Evolutionary conservation across 2,329 filamentous ascomycete genomes (phyloP).

Genomic region (Alternaria viburni): DNA sequence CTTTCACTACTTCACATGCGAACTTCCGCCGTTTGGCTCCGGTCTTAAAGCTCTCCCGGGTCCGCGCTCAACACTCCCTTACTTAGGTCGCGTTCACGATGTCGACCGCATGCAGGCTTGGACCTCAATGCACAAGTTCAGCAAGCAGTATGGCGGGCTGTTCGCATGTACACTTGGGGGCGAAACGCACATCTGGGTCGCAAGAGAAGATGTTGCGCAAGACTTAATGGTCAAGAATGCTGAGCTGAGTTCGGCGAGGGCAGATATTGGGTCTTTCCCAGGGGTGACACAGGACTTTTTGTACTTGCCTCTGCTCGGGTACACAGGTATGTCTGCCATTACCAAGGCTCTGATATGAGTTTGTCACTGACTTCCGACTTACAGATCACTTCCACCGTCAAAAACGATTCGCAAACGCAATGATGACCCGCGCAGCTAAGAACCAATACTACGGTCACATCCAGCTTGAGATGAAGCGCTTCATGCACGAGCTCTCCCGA

Average conservation of each 20-base stretch:
- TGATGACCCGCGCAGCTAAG: background rate
- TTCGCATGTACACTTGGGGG: background rate
- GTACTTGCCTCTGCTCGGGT: background rate
- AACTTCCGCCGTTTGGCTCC: background rate
- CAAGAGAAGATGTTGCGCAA: background rate
- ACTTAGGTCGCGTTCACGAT: background rate
- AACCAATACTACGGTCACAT: background rate
- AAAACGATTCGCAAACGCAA: background rate
- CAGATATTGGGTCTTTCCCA: background rate
- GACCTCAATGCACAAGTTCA: background rate
- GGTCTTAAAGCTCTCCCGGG: background rate
- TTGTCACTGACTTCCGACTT: background rate
- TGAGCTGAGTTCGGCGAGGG: background rate
- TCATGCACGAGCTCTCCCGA: background rate
- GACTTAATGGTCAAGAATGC: background rate
- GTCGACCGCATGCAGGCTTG: background rate
- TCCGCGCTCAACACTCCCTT: background rate
- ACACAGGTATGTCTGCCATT: background rate
- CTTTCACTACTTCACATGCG: background rate
- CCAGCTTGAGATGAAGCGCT: background rate
- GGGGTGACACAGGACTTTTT: background rate
- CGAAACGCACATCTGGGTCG: background rate
- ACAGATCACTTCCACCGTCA: background rate
- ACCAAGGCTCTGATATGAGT: background rate
- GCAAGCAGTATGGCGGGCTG: background rate